phyloP scores from a whole-genome alignment of 805 yeast genomes.

The Candida ortonii region DNA sequence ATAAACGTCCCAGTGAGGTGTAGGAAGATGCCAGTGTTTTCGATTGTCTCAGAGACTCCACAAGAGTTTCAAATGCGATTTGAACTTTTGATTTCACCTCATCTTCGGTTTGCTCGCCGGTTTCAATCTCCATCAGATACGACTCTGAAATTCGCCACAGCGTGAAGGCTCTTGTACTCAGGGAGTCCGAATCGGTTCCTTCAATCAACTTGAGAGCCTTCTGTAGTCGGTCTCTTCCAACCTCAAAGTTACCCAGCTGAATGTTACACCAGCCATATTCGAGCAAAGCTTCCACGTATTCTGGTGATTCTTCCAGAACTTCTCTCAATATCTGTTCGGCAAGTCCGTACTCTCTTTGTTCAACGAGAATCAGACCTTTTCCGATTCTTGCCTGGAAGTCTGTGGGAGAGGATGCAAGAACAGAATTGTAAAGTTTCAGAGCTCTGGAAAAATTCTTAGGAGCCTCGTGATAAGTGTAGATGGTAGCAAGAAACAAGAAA shows the following conservation, averaged over 20 bases:
- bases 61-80: conserved; percentile 54
- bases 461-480: conserved; percentile 82
- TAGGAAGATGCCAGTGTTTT: conserved; percentile 74
- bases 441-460: conserved; percentile 86
- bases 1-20: conserved; percentile 77
- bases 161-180: conserved; percentile 56
- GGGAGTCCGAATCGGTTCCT: conserved; percentile 51
- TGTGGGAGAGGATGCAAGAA: conserved; percentile 41
- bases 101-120: conserved; percentile 19
- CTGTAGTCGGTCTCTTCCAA: conserved; percentile 53
- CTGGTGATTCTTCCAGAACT: conserved; percentile 49
- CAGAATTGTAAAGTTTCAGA: conserved; percentile 60
- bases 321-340: conserved; percentile 54
- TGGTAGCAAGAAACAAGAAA: conserved; percentile 64
- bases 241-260: conserved; percentile 44
- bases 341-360: conserved; percentile 51
- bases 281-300: conserved; percentile 55
- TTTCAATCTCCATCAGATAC: conserved; percentile 37
- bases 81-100: conserved; percentile 32
- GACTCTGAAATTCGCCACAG: conserved; percentile 77
- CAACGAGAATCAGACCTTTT: conserved; percentile 72
- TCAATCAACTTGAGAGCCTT: conserved; percentile 40
- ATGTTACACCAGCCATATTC: conserved; percentile 81
- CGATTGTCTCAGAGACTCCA: conserved; percentile 60
- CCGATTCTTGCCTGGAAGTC: conserved; percentile 69